phyloP scores from a whole-genome alignment of 2,329 filamentous ascomycete genomes.

The Metarhizium anisopliae region DNA sequence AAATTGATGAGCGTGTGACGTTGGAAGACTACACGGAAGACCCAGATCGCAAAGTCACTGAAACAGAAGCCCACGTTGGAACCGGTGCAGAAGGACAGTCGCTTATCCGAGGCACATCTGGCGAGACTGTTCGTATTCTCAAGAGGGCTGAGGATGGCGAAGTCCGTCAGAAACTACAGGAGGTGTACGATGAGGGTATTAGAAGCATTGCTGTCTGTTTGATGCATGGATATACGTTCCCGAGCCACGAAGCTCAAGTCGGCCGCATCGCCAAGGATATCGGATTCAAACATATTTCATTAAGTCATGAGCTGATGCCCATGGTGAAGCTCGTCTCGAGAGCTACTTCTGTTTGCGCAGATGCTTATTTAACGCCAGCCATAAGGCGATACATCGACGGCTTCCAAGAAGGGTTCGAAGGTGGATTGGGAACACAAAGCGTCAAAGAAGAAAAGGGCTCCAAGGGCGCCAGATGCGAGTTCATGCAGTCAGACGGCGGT shows the following conservation, averaged over 20 bases:
- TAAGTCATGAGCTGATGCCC: slow-evolving; percentile 28
- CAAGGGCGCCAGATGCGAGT: slow-evolving; percentile 54
- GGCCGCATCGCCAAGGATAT: slow-evolving; percentile 26
- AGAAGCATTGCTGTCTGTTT: slow-evolving; percentile 47
- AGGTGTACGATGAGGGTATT: slow-evolving; percentile 53
- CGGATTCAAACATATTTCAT: slow-evolving; percentile 33
- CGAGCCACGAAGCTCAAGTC: slow-evolving; percentile 43
- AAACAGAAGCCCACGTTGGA: slow-evolving; percentile 42
- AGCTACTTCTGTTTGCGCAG: slow-evolving; percentile 32
- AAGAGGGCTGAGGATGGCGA: slow-evolving; percentile 44
- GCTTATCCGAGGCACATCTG: slow-evolving; percentile 57
- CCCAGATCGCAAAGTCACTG: slow-evolving; percentile 34
- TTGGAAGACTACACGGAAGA: slow-evolving; percentile 68
- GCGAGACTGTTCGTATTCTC: slow-evolving; percentile 60
- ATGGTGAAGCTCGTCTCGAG: slow-evolving; percentile 37
- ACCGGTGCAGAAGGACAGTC: slow-evolving; percentile 41
- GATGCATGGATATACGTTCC: slow-evolving; percentile 60
- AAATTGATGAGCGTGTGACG: slow-evolving; percentile 68
- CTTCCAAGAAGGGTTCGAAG: slow-evolving; percentile 26
- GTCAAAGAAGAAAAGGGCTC: slow-evolving; percentile 50
- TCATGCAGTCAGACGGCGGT: slow-evolving; percentile 57
- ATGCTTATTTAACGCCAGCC: slow-evolving; percentile 34
- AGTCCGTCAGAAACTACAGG: slow-evolving; percentile 48
- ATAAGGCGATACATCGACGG: slow-evolving; percentile 25
- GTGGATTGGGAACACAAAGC: slow-evolving; percentile 39